Evolutionary conservation across 2,329 filamentous ascomycete genomes (phyloP), one percentile per base, ranked within the genome.

Genomic region (Coleophoma crateriformis): DNA sequence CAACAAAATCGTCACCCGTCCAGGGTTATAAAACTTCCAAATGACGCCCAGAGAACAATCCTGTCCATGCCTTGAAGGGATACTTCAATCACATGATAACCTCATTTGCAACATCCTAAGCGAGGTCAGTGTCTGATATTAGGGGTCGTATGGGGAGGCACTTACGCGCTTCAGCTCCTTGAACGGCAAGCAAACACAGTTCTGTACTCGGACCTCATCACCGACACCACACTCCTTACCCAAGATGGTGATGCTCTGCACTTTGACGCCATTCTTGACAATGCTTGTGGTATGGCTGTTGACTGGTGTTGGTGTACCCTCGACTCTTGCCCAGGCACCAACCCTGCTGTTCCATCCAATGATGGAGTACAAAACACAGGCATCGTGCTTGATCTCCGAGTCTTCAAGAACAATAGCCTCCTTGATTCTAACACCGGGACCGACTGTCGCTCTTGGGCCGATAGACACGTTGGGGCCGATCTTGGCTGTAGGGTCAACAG

Each of bases 191-290:
- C 94, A 97, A 52, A 99, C 85, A 68, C 94, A 99, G 74, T 99
- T 97, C 75, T 97, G 92, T 61, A 99, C 90, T 55, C 90, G 83
- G 11, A 97, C 85, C 71, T 97, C 94, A 62, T 99, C 94, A 4
- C 87, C 90, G 32, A 97, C 94, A 49, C 77, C 82, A 64, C 92
- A 97, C 70, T 99, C 94, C 77, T 97, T 96, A 66, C 92, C 92
- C 55, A 99, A 71, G 59, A 97, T 99, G 43, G 92, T 97, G 66
- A 97, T 94, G 69, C 90, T 95, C 77, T 97, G 94, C 46, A 99
- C 94, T 78, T 97, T 97, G 70, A 97, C 85, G 46, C 94, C 94
- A 64, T 96, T 95, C 82, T 96, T 97, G 70, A 97, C 79, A 62
- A 97, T 90, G 71, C 87, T 96, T 13, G 92, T 97, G 48, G 83